These are phyloP conservation scores for Buxus sempervirens DNA, from an alignment of 164 flowering plant genomes.

Conservation along the genomic window DNA sequence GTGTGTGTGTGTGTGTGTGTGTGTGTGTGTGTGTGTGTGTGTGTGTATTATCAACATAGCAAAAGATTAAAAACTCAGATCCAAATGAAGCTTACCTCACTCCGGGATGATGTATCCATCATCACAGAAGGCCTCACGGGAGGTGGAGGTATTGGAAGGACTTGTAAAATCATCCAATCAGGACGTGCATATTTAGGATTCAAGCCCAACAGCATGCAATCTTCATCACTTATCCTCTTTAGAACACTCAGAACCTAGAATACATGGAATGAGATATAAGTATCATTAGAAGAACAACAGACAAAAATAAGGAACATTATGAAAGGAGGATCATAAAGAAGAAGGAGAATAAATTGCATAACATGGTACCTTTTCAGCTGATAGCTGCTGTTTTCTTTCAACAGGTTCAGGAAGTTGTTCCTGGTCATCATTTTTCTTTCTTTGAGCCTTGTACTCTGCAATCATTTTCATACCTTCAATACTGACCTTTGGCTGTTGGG, in stretches of 20 bases:
- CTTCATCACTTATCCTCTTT: conserved; percentile 95
- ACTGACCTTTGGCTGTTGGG: conserved; percentile 91
- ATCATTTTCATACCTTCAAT: conserved; percentile 98
- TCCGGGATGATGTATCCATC: conserved; percentile 98
- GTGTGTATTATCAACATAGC: neutral
- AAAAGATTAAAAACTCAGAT: neutral
- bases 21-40: too few species aligned
- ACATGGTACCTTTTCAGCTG: conserved; percentile 76
- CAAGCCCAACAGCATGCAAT: conserved; percentile 70
- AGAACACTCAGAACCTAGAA: conserved; percentile 80
- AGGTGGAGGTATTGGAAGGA: conserved; percentile 97
- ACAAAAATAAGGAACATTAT: neutral
- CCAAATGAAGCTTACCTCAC: conserved; percentile 63
- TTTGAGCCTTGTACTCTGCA: conserved; percentile 85
- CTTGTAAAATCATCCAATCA: conserved; percentile 99
- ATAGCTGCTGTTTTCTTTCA: conserved; percentile 89
- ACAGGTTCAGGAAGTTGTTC: conserved; percentile 99
- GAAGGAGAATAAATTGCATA: neutral
- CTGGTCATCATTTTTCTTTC: conserved; percentile 87
- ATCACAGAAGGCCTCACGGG: conserved; percentile 99
- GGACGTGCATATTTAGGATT: conserved; percentile 96
- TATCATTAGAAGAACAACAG: neutral
- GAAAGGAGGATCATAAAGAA: neutral
- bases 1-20: too few species aligned
- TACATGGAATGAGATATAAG: conserved; percentile 6